phyloP scores from a whole-genome alignment of 345 rosid genomes.

The Corchorus capsularis region DNA sequence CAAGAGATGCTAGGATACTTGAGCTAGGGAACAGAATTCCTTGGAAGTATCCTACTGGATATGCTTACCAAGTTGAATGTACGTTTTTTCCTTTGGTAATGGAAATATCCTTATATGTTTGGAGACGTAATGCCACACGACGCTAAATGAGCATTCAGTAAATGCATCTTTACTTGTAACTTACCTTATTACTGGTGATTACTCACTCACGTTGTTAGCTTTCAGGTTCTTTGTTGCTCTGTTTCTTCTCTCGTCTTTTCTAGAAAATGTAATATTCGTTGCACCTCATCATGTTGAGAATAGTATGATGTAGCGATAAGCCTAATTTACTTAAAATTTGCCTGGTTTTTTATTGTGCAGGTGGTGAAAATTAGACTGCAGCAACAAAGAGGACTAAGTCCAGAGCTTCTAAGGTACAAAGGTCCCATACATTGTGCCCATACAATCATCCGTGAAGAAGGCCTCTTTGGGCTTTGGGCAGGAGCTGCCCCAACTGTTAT shows the following conservation, averaged over 20 bases:
- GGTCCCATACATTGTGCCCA: slow-evolving; percentile 92
- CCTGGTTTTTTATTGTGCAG: slow-evolving; percentile 40
- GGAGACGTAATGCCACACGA: not conserved
- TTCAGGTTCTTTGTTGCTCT: not conserved
- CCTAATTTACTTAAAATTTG: slow-evolving; percentile 16
- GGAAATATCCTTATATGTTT: not conserved
- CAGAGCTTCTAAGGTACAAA: slow-evolving; percentile 79
- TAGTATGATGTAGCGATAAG: not conserved
- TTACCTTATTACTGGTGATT: no score
- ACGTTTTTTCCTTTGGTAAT: not conserved
- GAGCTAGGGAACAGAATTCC: not conserved
- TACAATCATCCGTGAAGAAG: slow-evolving; percentile 67
- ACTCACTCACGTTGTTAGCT: not conserved
- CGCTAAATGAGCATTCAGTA: not conserved
- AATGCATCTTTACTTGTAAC: not conserved
- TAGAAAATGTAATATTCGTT: not conserved
- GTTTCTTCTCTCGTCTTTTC: not conserved
- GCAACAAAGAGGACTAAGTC: slow-evolving; percentile 88
- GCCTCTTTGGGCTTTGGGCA: slow-evolving; percentile 86
- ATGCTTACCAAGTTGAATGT: not conserved
- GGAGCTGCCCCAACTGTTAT: slow-evolving; percentile 96
- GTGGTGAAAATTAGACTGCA: slow-evolving; percentile 96
- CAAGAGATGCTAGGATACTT: not conserved
- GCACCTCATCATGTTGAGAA: not conserved
- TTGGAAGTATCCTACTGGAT: not conserved